A percentile compares a stretch with the other conserved stretches of the same genome.
phyloP scores from a whole-genome alignment of 495 filamentous ascomycete species.

The Entonaema liquescens region DNA sequence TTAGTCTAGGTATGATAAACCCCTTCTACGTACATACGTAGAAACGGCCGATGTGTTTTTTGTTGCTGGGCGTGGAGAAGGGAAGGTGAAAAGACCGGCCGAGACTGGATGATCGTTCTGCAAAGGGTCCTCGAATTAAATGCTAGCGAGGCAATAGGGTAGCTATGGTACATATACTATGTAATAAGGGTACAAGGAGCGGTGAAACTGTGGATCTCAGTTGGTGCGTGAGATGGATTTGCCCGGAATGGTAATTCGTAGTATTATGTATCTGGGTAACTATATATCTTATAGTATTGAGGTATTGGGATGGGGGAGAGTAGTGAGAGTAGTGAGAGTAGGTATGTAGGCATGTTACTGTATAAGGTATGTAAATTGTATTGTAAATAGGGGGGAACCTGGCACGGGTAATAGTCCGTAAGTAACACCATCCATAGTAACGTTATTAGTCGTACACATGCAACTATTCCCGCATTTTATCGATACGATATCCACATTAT shows the following conservation, averaged over 20 bases:
- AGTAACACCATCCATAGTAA: not conserved
- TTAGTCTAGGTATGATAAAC: not conserved
- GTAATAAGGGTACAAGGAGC: conserved; percentile 30
- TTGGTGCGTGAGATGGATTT: conserved; percentile 23
- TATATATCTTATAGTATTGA: not conserved
- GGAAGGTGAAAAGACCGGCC: conserved; percentile 41
- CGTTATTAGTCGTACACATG: not conserved
- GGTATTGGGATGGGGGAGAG: too few relatives aligned
- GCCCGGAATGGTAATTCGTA: conserved; percentile 38
- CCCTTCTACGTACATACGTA: not conserved
- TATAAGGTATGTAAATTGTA: conserved; percentile 4
- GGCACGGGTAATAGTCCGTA: conserved; percentile 10
- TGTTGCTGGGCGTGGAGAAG: conserved; percentile 23
- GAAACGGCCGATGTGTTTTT: conserved; percentile 20
- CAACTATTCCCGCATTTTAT: conserved; percentile 4
- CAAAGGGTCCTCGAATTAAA: conserved; percentile 32
- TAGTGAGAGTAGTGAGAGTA: too few relatives aligned
- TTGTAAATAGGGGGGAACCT: not conserved
- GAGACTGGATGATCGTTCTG: conserved; percentile 41
- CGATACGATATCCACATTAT: not conserved
- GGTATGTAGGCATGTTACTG: not conserved
- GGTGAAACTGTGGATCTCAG: conserved; percentile 42
- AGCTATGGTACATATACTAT: not conserved
- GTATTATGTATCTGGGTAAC: not conserved
- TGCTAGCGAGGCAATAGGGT: conserved; percentile 11